Base-by-base conservation (phyloP, 2,329 filamentous ascomycete species). In the Aureobasidium leucospermi region DNA sequence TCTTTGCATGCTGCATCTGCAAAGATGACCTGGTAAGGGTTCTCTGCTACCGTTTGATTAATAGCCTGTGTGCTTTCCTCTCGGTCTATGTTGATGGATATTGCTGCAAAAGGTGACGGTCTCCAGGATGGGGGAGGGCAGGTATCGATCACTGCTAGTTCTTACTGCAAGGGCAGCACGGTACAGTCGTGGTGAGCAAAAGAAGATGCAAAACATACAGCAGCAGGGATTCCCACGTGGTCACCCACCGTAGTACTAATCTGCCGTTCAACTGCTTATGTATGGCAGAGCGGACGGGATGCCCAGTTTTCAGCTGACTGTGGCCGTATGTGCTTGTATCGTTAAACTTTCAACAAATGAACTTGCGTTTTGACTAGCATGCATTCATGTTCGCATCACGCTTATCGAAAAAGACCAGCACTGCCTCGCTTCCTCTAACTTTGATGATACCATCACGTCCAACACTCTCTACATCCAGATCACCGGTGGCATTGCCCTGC, bases 401-500 rank as follows among this genome's bases (percentile, higher is more conserved):
- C 15, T 63, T 55, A 19, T 66, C 63, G 46, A 67, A 68, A 53
- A 66, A 67, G 1, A 69, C 61, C 10, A 69, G 62, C 10, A 69
- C 65, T 5, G 68, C 67, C 55, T 69, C 68, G 43, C 67, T 69
- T 1, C 66, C 68, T 51, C 68, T 61, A 1, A 68, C 64, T 0
- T 39, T 59, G 4, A 67, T 65, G 39, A 65, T 16, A 3, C 63
- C 63, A 19, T 66, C 65, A 8, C 13, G 19, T 13, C 60, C 63
- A 1, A 67, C 62, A 29, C 55, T 31, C 16, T 68, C 66, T 9
- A 67, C 43, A 32, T 61, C 36, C 16, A 63, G 34, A 1, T 65
- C 47, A 0, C 66, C 67, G 10, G 46, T 43, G 6, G 61, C 62
- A 41, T 60, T 64, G 16, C 65, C 67, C 16, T 65, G 52, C 28